A percentile compares a stretch with the other conserved stretches of the same genome.
Evolutionary conservation across 164 flowering plant species (phyloP).

Genomic region (Warburgia ugandensis): DNA sequence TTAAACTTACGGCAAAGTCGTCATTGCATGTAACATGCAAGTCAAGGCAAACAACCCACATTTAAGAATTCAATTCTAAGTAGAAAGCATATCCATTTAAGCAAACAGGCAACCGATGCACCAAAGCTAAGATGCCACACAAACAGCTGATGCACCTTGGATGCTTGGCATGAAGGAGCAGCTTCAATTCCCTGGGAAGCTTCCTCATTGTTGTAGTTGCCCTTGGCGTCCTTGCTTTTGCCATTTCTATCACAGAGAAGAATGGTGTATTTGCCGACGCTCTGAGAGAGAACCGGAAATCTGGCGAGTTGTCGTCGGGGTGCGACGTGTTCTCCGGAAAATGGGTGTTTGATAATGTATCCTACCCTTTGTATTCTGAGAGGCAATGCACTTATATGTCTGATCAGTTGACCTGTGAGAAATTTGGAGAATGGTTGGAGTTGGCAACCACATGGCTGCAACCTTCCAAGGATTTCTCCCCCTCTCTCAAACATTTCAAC

Average conservation of each 20-base stretch:
- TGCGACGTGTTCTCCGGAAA: conserved; percentile 80
- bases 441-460: conserved; percentile 89
- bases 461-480: too few species aligned
- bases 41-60: too few species aligned
- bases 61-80: too few species aligned
- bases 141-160: neutral
- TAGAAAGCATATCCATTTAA: too few species aligned
- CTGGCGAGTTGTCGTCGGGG: conserved; percentile 12
- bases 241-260: conserved; percentile 30
- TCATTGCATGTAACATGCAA: too few species aligned
- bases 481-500: too few species aligned
- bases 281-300: conserved; percentile 17
- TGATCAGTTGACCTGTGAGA: conserved; percentile 85
- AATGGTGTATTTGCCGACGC: conserved; percentile 7
- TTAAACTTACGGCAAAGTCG: too few species aligned
- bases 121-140: neutral
- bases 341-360: conserved; percentile 74
- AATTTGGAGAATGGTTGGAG: conserved; percentile 77
- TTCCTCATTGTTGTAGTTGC: conserved; percentile 22
- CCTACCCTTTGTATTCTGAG: conserved; percentile 74
- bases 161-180: neutral
- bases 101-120: neutral
- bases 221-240: conserved; percentile 23
- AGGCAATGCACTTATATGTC: conserved; percentile 88
- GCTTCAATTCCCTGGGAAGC: neutral